Evolutionary conservation across 257 asterid species (phyloP).

Genomic region (Lantana camara): DNA sequence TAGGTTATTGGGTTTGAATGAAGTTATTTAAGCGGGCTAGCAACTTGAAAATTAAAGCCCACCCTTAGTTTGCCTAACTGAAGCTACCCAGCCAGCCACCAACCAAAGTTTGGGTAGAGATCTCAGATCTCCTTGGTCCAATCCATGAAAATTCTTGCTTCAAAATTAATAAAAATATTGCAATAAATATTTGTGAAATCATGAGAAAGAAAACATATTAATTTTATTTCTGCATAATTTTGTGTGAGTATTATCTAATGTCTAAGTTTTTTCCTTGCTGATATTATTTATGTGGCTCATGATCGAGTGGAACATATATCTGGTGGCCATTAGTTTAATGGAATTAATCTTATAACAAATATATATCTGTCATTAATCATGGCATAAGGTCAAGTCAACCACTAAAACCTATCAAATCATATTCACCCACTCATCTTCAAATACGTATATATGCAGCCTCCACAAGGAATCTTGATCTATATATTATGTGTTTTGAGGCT

Average conservation of each 20-base stretch:
- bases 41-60: no score
- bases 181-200: no score
- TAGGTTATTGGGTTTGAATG: no score
- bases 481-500: no score
- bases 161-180: no score
- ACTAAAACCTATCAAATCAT: background rate
- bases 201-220: no score
- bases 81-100: no score
- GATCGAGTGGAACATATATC: background rate
- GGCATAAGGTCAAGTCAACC: background rate
- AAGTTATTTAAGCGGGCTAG: no score
- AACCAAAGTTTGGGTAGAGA: no score
- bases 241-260: background rate
- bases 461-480: background rate
- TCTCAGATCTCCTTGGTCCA: no score
- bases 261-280: background rate
- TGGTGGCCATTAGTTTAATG: background rate
- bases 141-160: no score
- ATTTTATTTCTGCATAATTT: background rate
- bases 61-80: no score
- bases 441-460: background rate
- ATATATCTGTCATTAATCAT: background rate
- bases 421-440: conserved; percentile 8
- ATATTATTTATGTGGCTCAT: background rate
- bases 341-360: background rate